phyloP scores from a whole-genome alignment of 1,139 yeast species.

The Yamadazyma diospyri region DNA sequence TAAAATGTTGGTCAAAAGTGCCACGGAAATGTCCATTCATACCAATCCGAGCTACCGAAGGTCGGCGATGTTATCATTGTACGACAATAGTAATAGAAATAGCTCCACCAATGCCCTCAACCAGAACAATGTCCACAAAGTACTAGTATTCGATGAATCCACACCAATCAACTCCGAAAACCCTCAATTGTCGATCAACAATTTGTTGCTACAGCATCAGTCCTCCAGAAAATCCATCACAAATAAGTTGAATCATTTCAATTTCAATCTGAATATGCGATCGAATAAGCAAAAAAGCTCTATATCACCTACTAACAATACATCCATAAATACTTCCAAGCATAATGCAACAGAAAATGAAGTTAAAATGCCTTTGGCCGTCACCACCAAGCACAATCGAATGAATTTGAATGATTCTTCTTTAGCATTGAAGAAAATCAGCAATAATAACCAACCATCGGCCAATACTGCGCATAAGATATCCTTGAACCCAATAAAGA shows the following conservation, averaged over 20 bases:
- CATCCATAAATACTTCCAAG: background rate
- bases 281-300: constrained; percentile 3
- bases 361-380: constrained; percentile 5
- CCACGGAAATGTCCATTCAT: constrained; percentile 39
- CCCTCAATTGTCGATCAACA: constrained; percentile 40
- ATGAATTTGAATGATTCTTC: constrained; percentile 44
- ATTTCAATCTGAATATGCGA: constrained; percentile 4
- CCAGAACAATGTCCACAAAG: constrained; percentile 20
- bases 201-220: constrained; percentile 38
- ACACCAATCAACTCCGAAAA: constrained; percentile 22
- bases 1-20: constrained; percentile 28
- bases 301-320: constrained; percentile 1
- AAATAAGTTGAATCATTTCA: constrained; percentile 27
- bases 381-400: constrained; percentile 23
- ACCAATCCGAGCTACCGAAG: constrained; percentile 53
- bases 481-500: constrained; percentile 22
- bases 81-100: constrained; percentile 30
- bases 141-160: constrained; percentile 33
- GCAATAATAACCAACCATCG: constrained; percentile 7
- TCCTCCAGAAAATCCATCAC: constrained; percentile 37
- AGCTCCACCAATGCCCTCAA: constrained; percentile 4
- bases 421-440: constrained; percentile 34
- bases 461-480: constrained; percentile 9
- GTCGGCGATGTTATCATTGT: constrained; percentile 52
- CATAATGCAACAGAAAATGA: background rate